A percentile compares a stretch with the other conserved stretches of the same genome.
phyloP scores from a whole-genome alignment of 768 basidiomycete genomes.

The Mycena olivaceomarginata region DNA sequence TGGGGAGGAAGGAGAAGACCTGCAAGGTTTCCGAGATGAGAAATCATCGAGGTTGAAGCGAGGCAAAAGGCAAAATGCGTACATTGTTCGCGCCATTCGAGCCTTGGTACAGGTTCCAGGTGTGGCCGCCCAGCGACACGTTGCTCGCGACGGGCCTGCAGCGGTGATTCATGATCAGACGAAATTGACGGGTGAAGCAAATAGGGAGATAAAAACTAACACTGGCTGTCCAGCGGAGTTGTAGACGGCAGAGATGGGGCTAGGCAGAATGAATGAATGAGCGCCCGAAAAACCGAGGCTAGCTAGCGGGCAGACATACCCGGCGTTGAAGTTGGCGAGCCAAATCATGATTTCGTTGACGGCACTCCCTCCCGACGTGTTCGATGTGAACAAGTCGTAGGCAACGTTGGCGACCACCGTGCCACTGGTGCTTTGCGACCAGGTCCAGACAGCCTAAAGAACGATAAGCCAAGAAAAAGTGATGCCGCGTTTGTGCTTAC shows the following conservation, averaged over 20 bases:
- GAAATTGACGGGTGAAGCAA: background rate
- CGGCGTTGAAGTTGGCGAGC: slow-evolving; percentile 75
- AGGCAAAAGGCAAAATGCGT: too few species aligned
- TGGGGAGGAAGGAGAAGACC: slow-evolving; percentile 66
- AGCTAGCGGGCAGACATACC: slow-evolving; percentile 30
- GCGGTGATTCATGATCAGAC: background rate
- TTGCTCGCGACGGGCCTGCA: slow-evolving; percentile 2
- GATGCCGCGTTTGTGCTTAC: slow-evolving; percentile 56
- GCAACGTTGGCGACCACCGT: slow-evolving; percentile 73
- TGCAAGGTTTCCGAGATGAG: too few species aligned
- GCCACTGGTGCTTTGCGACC: slow-evolving; percentile 68
- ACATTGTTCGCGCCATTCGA: slow-evolving; percentile 73
- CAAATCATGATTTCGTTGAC: slow-evolving; percentile 79
- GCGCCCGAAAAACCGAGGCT: background rate
- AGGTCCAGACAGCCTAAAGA: slow-evolving; percentile 71
- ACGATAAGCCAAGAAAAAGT: background rate
- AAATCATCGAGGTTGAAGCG: too few species aligned
- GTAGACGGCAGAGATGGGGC: slow-evolving; percentile 73
- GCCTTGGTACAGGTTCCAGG: slow-evolving; percentile 73
- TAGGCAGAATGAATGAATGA: background rate
- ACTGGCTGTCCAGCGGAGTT: slow-evolving; percentile 64
- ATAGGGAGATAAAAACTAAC: slow-evolving; percentile 58
- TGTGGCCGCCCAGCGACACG: background rate
- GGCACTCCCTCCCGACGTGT: slow-evolving; percentile 66
- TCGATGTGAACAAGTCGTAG: slow-evolving; percentile 79